A percentile compares a stretch with the other conserved stretches of the same genome.
Conservation (phyloP, 768 basidiomycete genomes). For the Naganishia vaughanmartiniae region DNA sequence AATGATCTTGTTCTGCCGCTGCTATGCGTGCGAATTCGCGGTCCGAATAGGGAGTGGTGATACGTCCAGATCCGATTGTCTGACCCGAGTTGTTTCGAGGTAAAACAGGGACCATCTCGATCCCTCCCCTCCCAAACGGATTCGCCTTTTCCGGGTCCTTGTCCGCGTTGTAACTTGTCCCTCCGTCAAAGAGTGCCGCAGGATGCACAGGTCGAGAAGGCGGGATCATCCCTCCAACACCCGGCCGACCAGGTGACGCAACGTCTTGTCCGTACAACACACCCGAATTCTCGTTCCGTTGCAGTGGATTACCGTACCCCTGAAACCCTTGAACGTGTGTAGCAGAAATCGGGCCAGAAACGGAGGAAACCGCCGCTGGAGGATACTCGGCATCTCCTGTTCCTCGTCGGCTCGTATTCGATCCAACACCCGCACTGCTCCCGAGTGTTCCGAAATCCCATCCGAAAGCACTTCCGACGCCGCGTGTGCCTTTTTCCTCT, state of each 20-base stretch:
- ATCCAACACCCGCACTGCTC: background rate
- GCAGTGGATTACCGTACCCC: background rate
- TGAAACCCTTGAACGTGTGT: slow-evolving; percentile 18
- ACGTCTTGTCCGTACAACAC: background rate
- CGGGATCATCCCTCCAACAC: background rate
- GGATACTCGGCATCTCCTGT: background rate
- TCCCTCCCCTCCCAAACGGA: background rate
- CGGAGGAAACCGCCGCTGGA: background rate
- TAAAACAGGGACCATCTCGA: slow-evolving; percentile 16
- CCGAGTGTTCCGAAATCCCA: slow-evolving; percentile 11
- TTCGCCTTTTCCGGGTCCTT: slow-evolving; percentile 10
- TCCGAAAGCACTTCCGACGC: slow-evolving; percentile 2
- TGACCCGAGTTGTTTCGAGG: slow-evolving; percentile 1
- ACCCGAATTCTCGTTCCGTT: background rate
- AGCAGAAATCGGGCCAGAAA: slow-evolving; percentile 10
- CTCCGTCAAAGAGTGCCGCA: background rate
- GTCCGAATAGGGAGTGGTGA: background rate
- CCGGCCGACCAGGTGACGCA: background rate
- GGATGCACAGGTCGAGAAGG: background rate
- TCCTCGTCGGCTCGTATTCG: background rate
- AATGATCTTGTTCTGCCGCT: background rate
- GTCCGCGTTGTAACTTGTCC: no score
- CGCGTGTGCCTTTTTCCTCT: background rate
- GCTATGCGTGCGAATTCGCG: background rate
- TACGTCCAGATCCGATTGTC: slow-evolving; percentile 1